These are phyloP conservation scores for Purpureocillium takamizusanense DNA, from an alignment of 2,329 filamentous ascomycete species.

Conservation along the genomic window DNA sequence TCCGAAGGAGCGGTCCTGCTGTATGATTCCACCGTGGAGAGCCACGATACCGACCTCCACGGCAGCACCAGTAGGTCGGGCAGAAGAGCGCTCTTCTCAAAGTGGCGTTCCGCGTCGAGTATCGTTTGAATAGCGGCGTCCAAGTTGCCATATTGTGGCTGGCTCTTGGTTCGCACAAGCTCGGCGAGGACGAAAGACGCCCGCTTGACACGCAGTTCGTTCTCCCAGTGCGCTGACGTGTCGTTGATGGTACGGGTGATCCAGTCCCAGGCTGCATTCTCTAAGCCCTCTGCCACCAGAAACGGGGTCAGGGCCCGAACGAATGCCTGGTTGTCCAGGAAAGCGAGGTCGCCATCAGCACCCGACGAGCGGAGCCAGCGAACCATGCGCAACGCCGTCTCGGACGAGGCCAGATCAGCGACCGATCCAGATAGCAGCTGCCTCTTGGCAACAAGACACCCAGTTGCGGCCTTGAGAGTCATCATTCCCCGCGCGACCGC, in stretches of 20 bases:
- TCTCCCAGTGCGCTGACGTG: conserved; percentile 9
- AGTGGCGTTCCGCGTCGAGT: conserved; percentile 33
- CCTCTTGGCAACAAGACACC: conserved; percentile 41
- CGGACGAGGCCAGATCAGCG: conserved; percentile 27
- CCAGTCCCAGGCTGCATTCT: conserved; percentile 45
- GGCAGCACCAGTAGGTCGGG: conserved; percentile 26
- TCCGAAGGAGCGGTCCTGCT: conserved; percentile 35
- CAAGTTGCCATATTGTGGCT: conserved; percentile 29
- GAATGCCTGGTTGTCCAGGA: conserved; percentile 30
- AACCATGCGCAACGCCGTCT: conserved; percentile 38
- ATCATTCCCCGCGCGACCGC: conserved; percentile 48
- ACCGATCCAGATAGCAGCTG: conserved; percentile 24
- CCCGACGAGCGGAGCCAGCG: conserved; percentile 46
- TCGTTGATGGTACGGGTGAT: conserved; percentile 29
- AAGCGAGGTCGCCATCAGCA: conserved; percentile 33
- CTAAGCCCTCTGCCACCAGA: conserved; percentile 41
- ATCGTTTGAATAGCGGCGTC: conserved; percentile 41
- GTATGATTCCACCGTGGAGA: conserved; percentile 41
- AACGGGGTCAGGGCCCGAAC: conserved; percentile 36
- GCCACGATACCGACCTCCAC: conserved; percentile 41
- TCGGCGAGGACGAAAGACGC: conserved; percentile 24
- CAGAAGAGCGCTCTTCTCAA: conserved; percentile 24
- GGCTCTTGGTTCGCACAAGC: conserved; percentile 34
- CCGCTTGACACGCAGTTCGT: conserved; percentile 15
- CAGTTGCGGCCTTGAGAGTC: conserved; percentile 42